Evolutionary conservation across 1,284 basidiomycete species (phyloP).

Genomic region (Rugiboletus extremiorientalis): DNA sequence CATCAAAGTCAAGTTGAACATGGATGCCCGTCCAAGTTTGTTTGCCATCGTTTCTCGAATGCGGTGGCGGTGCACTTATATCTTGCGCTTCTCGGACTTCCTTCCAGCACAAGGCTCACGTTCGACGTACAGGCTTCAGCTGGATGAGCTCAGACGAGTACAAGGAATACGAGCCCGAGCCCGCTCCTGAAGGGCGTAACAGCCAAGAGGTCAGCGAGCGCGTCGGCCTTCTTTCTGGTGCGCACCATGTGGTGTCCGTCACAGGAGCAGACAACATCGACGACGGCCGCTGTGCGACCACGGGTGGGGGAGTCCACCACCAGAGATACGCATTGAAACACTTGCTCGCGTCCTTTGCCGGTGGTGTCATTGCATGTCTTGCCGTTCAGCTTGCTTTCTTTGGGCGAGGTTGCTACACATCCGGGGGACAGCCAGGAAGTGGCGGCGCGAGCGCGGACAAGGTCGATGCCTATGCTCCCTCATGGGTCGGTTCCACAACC

Average conservation of each 20-base stretch:
- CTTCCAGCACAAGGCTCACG: neutral
- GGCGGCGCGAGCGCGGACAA: neutral
- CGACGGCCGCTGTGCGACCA: neutral
- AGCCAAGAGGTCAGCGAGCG: conserved; percentile 9
- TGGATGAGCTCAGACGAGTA: conserved; percentile 12
- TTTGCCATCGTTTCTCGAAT: neutral
- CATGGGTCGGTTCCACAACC: conserved; percentile 69
- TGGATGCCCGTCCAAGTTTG: no score
- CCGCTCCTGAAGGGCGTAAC: conserved; percentile 4
- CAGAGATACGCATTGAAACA: conserved; percentile 20
- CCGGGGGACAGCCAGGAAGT: neutral
- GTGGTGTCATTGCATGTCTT: conserved; percentile 28
- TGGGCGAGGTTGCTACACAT: conserved; percentile 15
- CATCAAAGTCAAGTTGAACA: no score
- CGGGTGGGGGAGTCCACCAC: neutral
- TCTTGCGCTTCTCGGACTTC: neutral
- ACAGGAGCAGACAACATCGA: neutral
- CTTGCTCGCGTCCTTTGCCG: conserved; percentile 28
- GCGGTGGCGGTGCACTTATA: conserved; percentile 29
- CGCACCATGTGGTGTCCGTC: neutral
- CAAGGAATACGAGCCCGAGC: conserved; percentile 24
- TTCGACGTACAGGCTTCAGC: neutral
- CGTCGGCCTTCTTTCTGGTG: conserved; percentile 19
- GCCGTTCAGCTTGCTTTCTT: conserved; percentile 28
- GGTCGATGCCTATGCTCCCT: conserved; percentile 41